A percentile compares a stretch with the other conserved stretches of the same genome.
Conservation (phyloP, 2,329 filamentous ascomycete genomes). For the Cercospora sp. region DNA sequence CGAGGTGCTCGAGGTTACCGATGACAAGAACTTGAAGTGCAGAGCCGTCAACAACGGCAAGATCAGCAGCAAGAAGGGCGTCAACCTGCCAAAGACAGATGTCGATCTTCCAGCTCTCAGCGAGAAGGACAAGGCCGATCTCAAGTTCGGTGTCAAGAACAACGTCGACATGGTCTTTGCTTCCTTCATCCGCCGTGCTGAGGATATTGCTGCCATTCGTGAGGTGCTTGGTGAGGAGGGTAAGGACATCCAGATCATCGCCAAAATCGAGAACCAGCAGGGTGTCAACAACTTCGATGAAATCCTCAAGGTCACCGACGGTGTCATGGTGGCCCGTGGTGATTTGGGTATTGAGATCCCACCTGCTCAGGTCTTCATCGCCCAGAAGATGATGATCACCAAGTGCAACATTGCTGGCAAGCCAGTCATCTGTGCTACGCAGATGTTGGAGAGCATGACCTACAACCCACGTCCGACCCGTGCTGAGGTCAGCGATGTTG, state of each 20-base stretch:
- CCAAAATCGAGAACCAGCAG: slow-evolving; percentile 99
- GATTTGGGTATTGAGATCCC: slow-evolving; percentile 98
- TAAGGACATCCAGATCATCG: slow-evolving; percentile 97
- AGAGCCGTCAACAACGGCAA: slow-evolving; percentile 94
- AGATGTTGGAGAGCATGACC: slow-evolving; percentile 99
- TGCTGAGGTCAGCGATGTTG: slow-evolving; percentile 97
- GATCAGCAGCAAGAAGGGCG: slow-evolving; percentile 98
- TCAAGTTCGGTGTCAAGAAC: slow-evolving; percentile 97
- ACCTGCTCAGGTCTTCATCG: slow-evolving; percentile 96
- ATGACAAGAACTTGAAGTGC: slow-evolving; percentile 85
- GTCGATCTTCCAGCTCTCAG: slow-evolving; percentile 96
- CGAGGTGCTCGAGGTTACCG: slow-evolving; percentile 81
- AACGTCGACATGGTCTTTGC: slow-evolving; percentile 99
- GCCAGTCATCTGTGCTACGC: slow-evolving; percentile 96
- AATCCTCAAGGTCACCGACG: slow-evolving; percentile 93
- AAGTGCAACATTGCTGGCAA: slow-evolving; percentile 99
- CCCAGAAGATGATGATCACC: slow-evolving; percentile 99
- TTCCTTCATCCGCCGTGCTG: slow-evolving; percentile 92
- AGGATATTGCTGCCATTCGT: slow-evolving; percentile 91
- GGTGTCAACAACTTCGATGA: slow-evolving; percentile 99
- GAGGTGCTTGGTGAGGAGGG: slow-evolving; percentile 86
- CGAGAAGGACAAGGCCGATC: slow-evolving; percentile 95
- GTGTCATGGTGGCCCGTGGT: slow-evolving; percentile 99
- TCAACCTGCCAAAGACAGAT: slow-evolving; percentile 98
- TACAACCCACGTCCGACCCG: slow-evolving; percentile 98